phyloP scores from a whole-genome alignment of 495 filamentous ascomycete genomes.

The Tuber brumale region DNA sequence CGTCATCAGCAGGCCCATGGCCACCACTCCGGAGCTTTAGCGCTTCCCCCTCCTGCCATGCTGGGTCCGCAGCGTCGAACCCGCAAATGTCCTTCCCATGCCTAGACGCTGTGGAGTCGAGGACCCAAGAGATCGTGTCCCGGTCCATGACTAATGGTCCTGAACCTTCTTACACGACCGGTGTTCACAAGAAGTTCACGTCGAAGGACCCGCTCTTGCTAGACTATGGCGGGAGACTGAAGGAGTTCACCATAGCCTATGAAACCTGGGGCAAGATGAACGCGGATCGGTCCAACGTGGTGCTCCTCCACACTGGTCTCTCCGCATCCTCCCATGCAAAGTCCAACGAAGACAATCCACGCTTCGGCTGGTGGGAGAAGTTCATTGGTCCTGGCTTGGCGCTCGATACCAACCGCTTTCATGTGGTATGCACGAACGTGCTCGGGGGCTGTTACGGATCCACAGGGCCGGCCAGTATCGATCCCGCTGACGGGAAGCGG shows the following conservation, averaged over 20 bases:
- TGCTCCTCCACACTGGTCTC: conserved; percentile 87
- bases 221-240: conserved; percentile 87
- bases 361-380: conserved; percentile 98
- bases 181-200: conserved; percentile 67
- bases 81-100: conserved; percentile 93
- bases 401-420: conserved; percentile 85
- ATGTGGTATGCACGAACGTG: conserved; percentile 93
- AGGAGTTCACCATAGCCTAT: conserved; percentile 81
- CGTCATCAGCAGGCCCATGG: not conserved
- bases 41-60: not conserved
- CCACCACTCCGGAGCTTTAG: conserved; percentile 6
- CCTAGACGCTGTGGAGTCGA: conserved; percentile 84
- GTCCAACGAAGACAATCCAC: conserved; percentile 73
- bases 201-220: conserved; percentile 69
- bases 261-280: conserved; percentile 90
- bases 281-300: conserved; percentile 73
- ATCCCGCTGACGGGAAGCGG: conserved; percentile 76
- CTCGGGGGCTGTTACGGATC: conserved; percentile 94
- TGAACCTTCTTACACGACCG: conserved; percentile 89
- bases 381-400: conserved; percentile 88
- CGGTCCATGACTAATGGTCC: conserved; percentile 58
- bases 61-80: conserved; percentile 53
- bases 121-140: conserved; percentile 65
- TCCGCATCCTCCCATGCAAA: conserved; percentile 95
- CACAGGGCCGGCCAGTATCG: conserved; percentile 80